Evolutionary conservation across 176 grass and related monocot genomes (phyloP).

Genomic region (Sorghum bicolor): DNA sequence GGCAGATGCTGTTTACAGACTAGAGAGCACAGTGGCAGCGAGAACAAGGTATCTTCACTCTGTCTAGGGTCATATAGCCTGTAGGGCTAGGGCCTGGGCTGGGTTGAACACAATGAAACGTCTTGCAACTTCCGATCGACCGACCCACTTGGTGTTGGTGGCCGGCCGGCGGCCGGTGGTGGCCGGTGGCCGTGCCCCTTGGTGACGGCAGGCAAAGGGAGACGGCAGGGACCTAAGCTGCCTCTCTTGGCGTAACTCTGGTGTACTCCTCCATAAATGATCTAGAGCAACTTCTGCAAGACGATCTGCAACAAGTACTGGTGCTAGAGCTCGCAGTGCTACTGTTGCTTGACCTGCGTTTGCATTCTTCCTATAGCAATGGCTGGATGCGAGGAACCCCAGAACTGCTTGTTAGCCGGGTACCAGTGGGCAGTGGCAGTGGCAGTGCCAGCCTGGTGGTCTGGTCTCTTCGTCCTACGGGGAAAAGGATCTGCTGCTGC

Average conservation of each 20-base stretch:
- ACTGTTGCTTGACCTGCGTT: constrained; percentile 14
- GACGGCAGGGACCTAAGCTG: constrained; percentile 21
- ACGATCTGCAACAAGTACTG: background rate
- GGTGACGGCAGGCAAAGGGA: constrained; percentile 20
- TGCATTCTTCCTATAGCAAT: background rate
- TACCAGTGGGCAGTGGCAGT: background rate
- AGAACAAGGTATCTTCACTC: background rate
- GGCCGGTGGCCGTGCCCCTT: background rate
- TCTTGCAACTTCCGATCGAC: background rate
- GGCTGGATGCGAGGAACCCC: background rate
- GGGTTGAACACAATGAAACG: background rate
- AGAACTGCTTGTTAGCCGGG: background rate
- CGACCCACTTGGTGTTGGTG: constrained; percentile 2
- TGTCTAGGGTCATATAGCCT: background rate
- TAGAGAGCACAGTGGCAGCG: background rate
- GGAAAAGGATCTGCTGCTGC: constrained; percentile 4
- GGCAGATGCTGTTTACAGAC: no score
- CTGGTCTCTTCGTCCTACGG: background rate
- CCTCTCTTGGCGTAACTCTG: constrained; percentile 18
- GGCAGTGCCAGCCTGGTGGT: background rate
- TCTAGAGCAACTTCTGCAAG: background rate
- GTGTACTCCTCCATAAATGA: background rate
- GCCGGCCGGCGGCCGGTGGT: background rate
- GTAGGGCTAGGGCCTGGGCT: background rate
- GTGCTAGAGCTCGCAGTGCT: background rate